Evolutionary conservation across 2,329 filamentous ascomycete genomes (phyloP).

Genomic region (Colletotrichum neosansevieriae): DNA sequence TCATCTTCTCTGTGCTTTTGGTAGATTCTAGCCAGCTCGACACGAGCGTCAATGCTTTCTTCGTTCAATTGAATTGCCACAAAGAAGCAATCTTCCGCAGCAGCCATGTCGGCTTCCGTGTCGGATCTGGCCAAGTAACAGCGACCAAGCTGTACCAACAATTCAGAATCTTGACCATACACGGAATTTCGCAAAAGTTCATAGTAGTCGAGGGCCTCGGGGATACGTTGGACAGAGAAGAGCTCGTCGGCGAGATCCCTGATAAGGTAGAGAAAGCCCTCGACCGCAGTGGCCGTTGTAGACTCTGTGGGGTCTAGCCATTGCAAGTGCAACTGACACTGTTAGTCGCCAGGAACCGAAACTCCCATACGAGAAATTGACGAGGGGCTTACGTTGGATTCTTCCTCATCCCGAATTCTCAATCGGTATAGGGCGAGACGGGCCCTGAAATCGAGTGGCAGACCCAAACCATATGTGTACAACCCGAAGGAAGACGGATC

Average conservation of each 20-base stretch:
- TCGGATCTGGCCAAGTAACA: conserved; percentile 77
- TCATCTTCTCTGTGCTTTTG: conserved; percentile 79
- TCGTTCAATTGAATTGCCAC: conserved; percentile 79
- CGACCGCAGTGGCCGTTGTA: conserved; percentile 35
- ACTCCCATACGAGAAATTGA: not conserved
- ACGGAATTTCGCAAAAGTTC: conserved; percentile 64
- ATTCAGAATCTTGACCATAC: conserved; percentile 62
- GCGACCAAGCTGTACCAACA: conserved; percentile 68
- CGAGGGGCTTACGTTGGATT: conserved; percentile 75
- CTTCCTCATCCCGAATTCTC: conserved; percentile 73
- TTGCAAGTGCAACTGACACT: conserved; percentile 71
- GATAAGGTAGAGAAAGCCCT: conserved; percentile 82
- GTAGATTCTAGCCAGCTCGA: conserved; percentile 86
- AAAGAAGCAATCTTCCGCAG: conserved; percentile 83
- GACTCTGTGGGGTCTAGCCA: conserved; percentile 71
- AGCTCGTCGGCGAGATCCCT: conserved; percentile 71
- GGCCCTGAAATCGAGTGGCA: conserved; percentile 85
- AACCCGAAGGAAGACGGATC: conserved; percentile 63
- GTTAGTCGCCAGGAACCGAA: conserved; percentile 33
- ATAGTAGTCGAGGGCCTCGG: conserved; percentile 67
- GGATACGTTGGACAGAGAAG: conserved; percentile 50
- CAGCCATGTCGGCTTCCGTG: conserved; percentile 70
- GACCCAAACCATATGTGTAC: conserved; percentile 75
- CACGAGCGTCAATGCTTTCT: conserved; percentile 79
- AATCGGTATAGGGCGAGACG: conserved; percentile 89